Evolutionary conservation across 176 grass and related monocot species (phyloP).

Genomic region (Oryza rufipogon): DNA sequence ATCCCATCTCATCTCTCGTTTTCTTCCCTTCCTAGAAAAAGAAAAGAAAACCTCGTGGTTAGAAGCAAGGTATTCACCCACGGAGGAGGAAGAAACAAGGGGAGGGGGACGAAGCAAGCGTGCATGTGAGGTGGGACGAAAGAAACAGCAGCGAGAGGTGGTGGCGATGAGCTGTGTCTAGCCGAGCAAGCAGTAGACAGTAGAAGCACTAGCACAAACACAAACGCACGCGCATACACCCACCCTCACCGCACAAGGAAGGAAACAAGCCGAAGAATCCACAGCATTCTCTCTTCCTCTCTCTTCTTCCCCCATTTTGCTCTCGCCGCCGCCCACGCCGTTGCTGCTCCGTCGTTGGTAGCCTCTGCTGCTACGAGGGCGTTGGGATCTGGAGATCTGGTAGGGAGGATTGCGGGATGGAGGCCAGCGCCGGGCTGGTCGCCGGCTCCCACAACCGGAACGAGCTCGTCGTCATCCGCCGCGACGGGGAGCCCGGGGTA

Average conservation of each 20-base stretch:
- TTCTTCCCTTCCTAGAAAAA: background rate
- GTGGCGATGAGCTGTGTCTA: conserved; percentile 48
- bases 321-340: conserved; percentile 4
- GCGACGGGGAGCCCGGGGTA: conserved; percentile 43
- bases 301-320: background rate
- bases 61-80: no score
- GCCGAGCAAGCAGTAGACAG: conserved; percentile 6
- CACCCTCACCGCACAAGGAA: conserved; percentile 17
- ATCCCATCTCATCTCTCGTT: background rate
- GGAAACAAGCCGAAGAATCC: background rate
- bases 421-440: conserved; percentile 70
- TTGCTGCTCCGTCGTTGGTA: no score
- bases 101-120: no score
- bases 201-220: background rate
- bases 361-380: no score
- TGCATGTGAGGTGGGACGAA: no score
- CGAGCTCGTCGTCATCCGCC: conserved; percentile 75
- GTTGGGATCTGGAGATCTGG: conserved; percentile 43
- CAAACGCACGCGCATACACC: background rate
- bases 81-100: no score
- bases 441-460: conserved; percentile 79
- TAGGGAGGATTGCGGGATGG: conserved; percentile 36
- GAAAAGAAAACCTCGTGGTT: background rate
- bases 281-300: no score
- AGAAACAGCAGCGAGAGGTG: no score